Conservation (phyloP, 1,139 yeast genomes). For the Kodamaea ohmeri region DNA sequence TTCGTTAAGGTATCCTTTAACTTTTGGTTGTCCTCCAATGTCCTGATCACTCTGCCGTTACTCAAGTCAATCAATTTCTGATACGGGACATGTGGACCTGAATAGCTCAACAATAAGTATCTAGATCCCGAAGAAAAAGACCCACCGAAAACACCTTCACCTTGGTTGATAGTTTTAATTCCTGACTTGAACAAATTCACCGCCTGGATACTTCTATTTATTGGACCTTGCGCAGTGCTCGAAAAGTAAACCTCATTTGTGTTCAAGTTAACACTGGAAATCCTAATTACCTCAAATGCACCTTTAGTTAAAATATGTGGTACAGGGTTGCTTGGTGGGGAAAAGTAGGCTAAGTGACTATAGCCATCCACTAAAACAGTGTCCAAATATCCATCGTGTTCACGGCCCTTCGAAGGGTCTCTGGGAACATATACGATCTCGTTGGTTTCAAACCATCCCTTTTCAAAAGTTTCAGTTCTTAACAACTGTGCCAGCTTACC, state of each 20-base stretch:
- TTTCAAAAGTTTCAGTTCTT: conserved; percentile 37
- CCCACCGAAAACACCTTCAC: conserved; percentile 66
- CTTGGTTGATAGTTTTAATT: conserved; percentile 52
- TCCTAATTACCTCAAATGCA: conserved; percentile 52
- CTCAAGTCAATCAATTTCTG: conserved; percentile 62
- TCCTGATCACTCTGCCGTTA: conserved; percentile 26
- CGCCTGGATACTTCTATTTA: conserved; percentile 53
- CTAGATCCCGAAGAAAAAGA: conserved; percentile 70
- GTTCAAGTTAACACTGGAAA: conserved; percentile 44
- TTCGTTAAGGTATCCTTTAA: conserved; percentile 36
- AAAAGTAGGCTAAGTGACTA: conserved; percentile 56
- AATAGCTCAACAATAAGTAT: conserved; percentile 54
- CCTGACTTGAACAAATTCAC: conserved; percentile 40
- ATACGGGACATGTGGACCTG: conserved; percentile 67
- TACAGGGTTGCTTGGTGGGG: conserved; percentile 47
- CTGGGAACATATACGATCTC: conserved; percentile 69
- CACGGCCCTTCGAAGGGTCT: conserved; percentile 42
- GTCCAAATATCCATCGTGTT: conserved; percentile 53
- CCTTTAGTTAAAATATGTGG: conserved; percentile 48
- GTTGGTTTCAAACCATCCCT: conserved; percentile 76
- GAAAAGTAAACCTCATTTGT: conserved; percentile 45
- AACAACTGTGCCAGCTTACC: conserved; percentile 29
- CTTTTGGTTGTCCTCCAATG: conserved; percentile 49
- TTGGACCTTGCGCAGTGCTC: conserved; percentile 49
- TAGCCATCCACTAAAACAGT: conserved; percentile 51